phyloP scores from a whole-genome alignment of 495 filamentous ascomycete species.

The Hypoxylon crocopeplum region DNA sequence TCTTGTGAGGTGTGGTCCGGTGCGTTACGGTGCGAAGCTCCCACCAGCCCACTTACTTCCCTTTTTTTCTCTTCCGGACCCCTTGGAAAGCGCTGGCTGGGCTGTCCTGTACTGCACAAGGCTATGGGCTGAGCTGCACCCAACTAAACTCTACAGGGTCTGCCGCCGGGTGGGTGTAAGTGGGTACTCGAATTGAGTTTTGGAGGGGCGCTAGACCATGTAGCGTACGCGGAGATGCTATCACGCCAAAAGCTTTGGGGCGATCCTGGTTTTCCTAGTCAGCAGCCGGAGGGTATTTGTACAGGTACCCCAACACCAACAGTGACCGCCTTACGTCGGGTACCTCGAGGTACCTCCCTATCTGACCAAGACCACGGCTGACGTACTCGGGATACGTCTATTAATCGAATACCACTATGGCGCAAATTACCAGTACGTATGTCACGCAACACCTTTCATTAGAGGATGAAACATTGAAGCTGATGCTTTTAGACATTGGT shows the following conservation, averaged over 20 bases:
- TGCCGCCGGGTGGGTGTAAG: conserved; percentile 18
- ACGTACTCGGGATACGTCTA: no score
- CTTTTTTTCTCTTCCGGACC: conserved; percentile 17
- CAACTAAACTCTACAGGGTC: conserved; percentile 28
- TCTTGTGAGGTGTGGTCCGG: conserved; percentile 19
- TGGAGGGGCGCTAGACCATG: conserved; percentile 33
- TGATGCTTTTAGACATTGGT: conserved; percentile 4
- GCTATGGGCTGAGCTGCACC: conserved; percentile 22
- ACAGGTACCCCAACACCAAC: conserved; percentile 39
- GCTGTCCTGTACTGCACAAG: conserved; percentile 22
- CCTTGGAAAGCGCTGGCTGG: conserved; percentile 8
- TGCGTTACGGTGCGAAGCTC: conserved; percentile 31
- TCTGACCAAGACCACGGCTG: no score
- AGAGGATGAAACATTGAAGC: conserved; percentile 9
- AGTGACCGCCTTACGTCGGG: conserved; percentile 1
- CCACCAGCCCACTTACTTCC: conserved; percentile 25
- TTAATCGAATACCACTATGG: no score
- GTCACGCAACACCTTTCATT: neutral
- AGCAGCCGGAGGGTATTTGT: conserved; percentile 24
- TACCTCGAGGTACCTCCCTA: conserved; percentile 6
- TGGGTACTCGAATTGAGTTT: conserved; percentile 31
- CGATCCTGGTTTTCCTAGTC: conserved; percentile 25
- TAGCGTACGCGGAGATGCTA: conserved; percentile 18
- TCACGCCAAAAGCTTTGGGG: conserved; percentile 37
- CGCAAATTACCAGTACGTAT: no score